Percentiles rank a stretch among this genome's conserved stretches.
These are phyloP conservation scores for Yarrowia hollandica DNA, from an alignment of 805 yeast genomes.

Conservation along the genomic window DNA sequence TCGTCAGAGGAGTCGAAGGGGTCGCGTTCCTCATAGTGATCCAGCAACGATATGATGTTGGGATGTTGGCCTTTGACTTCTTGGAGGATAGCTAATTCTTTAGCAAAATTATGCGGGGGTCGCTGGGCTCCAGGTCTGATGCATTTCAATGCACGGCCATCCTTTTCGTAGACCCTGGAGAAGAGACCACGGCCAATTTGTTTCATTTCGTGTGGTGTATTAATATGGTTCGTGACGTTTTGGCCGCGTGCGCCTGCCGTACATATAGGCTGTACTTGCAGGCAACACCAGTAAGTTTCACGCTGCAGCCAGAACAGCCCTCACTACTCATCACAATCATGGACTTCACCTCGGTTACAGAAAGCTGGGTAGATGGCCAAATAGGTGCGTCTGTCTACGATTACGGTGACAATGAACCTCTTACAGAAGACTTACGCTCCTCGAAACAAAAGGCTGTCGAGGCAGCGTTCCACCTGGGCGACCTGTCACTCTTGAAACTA, in stretches of 20 bases:
- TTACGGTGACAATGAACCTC: slow-evolving; percentile 43
- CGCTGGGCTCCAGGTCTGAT: slow-evolving; percentile 52
- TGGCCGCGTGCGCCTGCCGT: not conserved
- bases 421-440: slow-evolving; percentile 44
- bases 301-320: not conserved
- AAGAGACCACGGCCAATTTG: slow-evolving; percentile 49
- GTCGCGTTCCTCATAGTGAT: slow-evolving; percentile 33
- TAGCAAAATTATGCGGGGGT: slow-evolving; percentile 55
- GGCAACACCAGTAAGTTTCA: too few relatives aligned
- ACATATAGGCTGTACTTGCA: not conserved
- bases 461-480: slow-evolving; percentile 44
- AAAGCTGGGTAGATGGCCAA: slow-evolving; percentile 38
- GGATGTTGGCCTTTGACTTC: slow-evolving; percentile 31
- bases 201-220: slow-evolving; percentile 26
- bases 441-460: slow-evolving; percentile 42
- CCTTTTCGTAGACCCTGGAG: slow-evolving; percentile 45
- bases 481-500: slow-evolving; percentile 39
- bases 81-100: slow-evolving; percentile 48
- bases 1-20: slow-evolving; percentile 36
- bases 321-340: not conserved
- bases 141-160: slow-evolving; percentile 49
- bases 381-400: slow-evolving; percentile 50
- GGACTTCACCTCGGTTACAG: slow-evolving; percentile 22
- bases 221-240: not conserved
- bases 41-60: slow-evolving; percentile 37